Evolutionary conservation across 164 flowering plant species (phyloP), one percentile per base, ranked within the genome.

Genomic region (Magnolia changhungtana): DNA sequence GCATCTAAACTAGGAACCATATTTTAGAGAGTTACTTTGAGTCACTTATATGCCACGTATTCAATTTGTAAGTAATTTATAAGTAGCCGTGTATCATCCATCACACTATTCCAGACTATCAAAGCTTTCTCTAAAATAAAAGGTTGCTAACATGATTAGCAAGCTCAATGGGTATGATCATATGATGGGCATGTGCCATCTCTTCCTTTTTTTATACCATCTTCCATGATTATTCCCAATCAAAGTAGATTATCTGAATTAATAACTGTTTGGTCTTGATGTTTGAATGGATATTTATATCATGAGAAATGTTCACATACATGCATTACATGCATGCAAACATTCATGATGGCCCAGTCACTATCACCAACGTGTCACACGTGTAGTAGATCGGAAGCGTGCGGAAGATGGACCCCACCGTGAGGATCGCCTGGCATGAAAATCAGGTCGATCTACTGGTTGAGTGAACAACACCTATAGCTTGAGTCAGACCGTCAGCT

Each of bases 111-210:
- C 6, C 45, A 37, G 45, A 37, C 7, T 37, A 37, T 37, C 45
- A 4, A 37, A 37, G 45, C 45, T 37, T 37, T 37, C 45, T 37
- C 45, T 37, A 37, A 55, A 55, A 55, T 14, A 55, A 55, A 72
- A 69, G 63, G 2, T 65, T 63, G 31, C 37, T 67, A 6, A 27
- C 71, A 83, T 79, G 69, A 75, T 80, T 78, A 61, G 76, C 58
- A 63, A 51, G 7, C 37, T 49, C 67, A 73, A 64, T 58, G 72
- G 67, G 45, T 76, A 82, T 84, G 80, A 80, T 78, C 76, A 76
- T 76, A 82, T 84, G 80, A 80, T 78, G 76, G 76, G 83, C 85
- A 78, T 80, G 87, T 79, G 82, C 72, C 67, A 49, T 74, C 59
- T n/a, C 20, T 55, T 16, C 16, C 61, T 55, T 55, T 49, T 37